These are phyloP conservation scores for Mangifera indica DNA, from an alignment of 345 rosid species.

Conservation along the genomic window DNA sequence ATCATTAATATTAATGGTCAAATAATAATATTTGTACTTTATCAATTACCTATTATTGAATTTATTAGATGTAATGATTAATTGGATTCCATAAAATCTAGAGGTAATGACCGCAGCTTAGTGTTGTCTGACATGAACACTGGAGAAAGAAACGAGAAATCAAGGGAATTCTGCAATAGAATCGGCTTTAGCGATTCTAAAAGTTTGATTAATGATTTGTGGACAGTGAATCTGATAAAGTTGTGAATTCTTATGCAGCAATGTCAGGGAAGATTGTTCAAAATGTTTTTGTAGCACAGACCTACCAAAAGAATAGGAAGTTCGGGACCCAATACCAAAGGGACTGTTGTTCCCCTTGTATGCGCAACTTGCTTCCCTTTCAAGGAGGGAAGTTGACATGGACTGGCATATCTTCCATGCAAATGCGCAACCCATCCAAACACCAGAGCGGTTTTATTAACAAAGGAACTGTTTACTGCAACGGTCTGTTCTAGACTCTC, in stretches of 20 bases:
- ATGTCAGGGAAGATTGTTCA: conserved; percentile 74
- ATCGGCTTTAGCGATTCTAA: neutral
- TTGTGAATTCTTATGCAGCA: conserved; percentile 65
- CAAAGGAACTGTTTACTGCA: conserved; percentile 62
- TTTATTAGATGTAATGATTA: neutral
- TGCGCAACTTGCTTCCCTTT: conserved; percentile 59
- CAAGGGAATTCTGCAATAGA: neutral
- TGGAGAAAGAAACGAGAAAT: neutral
- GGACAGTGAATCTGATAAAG: conserved; percentile 39
- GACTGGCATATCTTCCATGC: conserved; percentile 73
- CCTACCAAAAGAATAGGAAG: conserved; percentile 64
- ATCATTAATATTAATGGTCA: neutral
- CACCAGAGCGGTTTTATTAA: conserved; percentile 60
- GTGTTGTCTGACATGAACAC: neutral
- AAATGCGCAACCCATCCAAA: conserved; percentile 44
- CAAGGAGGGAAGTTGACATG: conserved; percentile 78
- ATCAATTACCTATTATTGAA: neutral
- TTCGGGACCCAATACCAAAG: conserved; percentile 56
- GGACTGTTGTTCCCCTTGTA: conserved; percentile 51
- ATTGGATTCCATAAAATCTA: neutral
- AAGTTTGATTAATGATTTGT: neutral
- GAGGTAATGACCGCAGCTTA: neutral
- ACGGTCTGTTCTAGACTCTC: conserved; percentile 93
- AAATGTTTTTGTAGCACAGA: conserved; percentile 70
- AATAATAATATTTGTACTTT: neutral